Percentiles rank a stretch among this genome's conserved stretches.
Evolutionary conservation across 371 early-diverging fungal species (phyloP).

Genomic region (Circinella umbellata): DNA sequence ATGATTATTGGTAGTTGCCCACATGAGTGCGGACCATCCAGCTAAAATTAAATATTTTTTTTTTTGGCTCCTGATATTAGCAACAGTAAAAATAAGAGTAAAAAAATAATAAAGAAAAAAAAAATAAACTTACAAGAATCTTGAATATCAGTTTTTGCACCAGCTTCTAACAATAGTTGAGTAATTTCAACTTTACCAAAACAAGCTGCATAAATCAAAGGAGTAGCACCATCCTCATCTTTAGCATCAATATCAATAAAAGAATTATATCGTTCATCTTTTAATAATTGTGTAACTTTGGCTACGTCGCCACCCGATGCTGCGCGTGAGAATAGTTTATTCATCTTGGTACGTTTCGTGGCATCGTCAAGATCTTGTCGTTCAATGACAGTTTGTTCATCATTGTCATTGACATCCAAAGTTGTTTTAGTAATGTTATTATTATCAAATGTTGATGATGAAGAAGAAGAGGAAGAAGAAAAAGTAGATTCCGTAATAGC

Average conservation of each 20-base stretch:
- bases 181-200: constrained; percentile 82
- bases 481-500: no score
- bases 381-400: constrained; percentile 16
- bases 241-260: constrained; percentile 79
- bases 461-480: constrained; percentile 21
- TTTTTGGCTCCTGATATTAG: background rate
- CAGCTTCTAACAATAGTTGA: constrained; percentile 68
- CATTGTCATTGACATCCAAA: constrained; percentile 17
- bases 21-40: constrained; percentile 94
- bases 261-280: constrained; percentile 47
- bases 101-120: background rate
- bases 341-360: constrained; percentile 54
- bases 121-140: constrained; percentile 70
- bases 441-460: constrained; percentile 13
- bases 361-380: constrained; percentile 32
- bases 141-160: constrained; percentile 76
- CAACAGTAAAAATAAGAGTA: background rate
- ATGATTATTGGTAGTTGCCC: constrained; percentile 90
- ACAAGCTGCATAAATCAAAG: constrained; percentile 86
- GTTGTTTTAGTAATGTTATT: constrained; percentile 1
- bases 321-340: constrained; percentile 57
- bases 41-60: constrained; percentile 35
- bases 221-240: constrained; percentile 86
- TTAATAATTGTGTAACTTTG: constrained; percentile 75
- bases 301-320: constrained; percentile 92